Percentiles rank a stretch among this genome's conserved stretches.
Conservation (phyloP, 129 eudicot genomes). For the Solidago caesia region DNA sequence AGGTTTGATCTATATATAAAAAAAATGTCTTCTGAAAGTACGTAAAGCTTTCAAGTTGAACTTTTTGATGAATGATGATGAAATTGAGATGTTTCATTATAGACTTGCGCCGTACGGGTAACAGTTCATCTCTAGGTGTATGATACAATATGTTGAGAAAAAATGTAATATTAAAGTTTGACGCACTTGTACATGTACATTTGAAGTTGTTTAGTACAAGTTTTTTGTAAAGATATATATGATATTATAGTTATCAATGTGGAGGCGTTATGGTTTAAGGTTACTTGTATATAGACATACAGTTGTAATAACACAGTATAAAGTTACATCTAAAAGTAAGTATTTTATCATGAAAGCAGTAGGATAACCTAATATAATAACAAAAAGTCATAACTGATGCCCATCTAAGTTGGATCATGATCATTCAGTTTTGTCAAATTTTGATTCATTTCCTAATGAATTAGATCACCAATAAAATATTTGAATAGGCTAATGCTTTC, state of each 20-base stretch:
- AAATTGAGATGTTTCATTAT: neutral
- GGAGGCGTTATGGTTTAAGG: neutral
- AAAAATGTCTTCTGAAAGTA: neutral
- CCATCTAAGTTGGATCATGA: neutral
- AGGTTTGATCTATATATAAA: neutral
- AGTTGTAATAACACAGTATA: neutral
- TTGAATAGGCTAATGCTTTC: neutral
- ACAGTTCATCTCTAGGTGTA: neutral
- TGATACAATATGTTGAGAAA: neutral
- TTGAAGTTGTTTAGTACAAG: neutral
- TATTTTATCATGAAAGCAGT: neutral
- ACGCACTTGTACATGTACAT: neutral
- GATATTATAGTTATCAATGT: neutral
- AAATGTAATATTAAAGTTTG: neutral
- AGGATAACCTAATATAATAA: neutral
- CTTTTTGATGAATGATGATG: neutral
- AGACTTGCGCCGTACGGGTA: neutral
- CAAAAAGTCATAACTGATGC: neutral
- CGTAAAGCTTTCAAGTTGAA: neutral
- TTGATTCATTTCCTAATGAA: neutral
- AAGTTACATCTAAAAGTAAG: neutral
- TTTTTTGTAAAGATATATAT: neutral
- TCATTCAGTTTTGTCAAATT: neutral
- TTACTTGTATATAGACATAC: neutral
- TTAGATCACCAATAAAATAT: conserved; percentile 1